Base-by-base conservation (phyloP, 2,329 filamentous ascomycete genomes). In the Trichoderma sp. region DNA sequence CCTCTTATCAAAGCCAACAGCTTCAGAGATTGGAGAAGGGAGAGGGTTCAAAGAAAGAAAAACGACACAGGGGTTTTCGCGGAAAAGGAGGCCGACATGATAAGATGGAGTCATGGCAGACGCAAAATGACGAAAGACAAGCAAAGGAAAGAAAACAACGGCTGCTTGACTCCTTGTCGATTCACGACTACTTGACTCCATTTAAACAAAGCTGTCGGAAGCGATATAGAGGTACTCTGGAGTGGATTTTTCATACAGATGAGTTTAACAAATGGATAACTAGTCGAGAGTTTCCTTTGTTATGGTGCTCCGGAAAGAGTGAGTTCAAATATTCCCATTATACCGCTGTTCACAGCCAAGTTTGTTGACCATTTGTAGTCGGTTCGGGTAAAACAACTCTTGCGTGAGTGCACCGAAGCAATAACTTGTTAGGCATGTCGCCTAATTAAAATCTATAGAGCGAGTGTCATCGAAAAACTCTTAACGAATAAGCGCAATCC, bases 231-330 rank as follows among this genome's bases (percentile, higher is more conserved):
- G 75, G 77, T 16, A 84, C 82, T 3, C 78, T 80, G 21, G 31
- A 76, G 4, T 82, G 82, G 83, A 66, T 84, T 3, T 80, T 81
- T 3, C 3, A 74, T 2, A 82, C 79, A 0, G 8, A 50, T 0
- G 76, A 83, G 18, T 84, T 83, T 24, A 67, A 68, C 18, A 63
- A 71, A 1, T 84, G 82, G 82, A 18, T 73, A 0, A 18, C 75
- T 1, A 16, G n/a, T 29, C 50, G 60, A 1, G 38, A 31, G 3
- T 69, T 60, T 27, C 71, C 72, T 2, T 38, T 79, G 1, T 64
- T 84, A 0, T 83, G 81, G 82, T 82, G 79, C 41, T 81, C 78
- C 1, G 82, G 82, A 0, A 84, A 82, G 53, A 82, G 81, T 83
- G 53, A 76, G 80, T 77, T 0, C 0, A n/a, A 45, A 9, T n/a